Conservation (phyloP, 352 stramenopile species). For the Phytophthora europaea region DNA sequence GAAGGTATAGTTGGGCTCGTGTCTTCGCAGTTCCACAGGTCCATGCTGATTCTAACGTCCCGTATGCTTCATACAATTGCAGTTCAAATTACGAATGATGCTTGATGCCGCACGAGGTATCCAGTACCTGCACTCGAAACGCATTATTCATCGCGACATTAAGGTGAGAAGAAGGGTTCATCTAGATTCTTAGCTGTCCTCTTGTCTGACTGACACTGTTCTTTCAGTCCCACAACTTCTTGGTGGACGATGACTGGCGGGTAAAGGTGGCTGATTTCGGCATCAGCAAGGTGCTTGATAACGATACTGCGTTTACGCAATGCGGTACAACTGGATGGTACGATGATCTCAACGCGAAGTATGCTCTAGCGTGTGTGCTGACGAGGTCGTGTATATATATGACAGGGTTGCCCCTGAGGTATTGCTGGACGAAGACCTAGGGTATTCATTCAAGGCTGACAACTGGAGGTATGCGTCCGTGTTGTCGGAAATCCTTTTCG, state of each 20-base stretch:
- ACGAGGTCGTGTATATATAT: conserved; percentile 3
- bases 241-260: conserved; percentile 91
- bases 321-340: conserved; percentile 90
- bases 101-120: conserved; percentile 90
- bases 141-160: conserved; percentile 92
- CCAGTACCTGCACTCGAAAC: conserved; percentile 88
- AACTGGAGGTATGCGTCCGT: conserved; percentile 80
- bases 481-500: neutral
- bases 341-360: neutral
- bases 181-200: neutral
- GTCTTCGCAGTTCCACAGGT: neutral
- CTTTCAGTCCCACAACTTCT: conserved; percentile 88
- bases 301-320: conserved; percentile 87
- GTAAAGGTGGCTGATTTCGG: conserved; percentile 92
- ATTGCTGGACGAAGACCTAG: conserved; percentile 87
- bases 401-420: conserved; percentile 90
- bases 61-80: conserved; percentile 7
- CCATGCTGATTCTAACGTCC: conserved; percentile 4
- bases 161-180: conserved; percentile 60
- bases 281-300: conserved; percentile 91
- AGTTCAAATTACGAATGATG: conserved; percentile 94
- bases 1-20: conserved; percentile 64
- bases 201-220: neutral
- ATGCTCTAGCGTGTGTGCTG: neutral
- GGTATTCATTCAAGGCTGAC: conserved; percentile 91